phyloP scores from a whole-genome alignment of 306 rosid genomes.

The Gillenia trifoliata region DNA sequence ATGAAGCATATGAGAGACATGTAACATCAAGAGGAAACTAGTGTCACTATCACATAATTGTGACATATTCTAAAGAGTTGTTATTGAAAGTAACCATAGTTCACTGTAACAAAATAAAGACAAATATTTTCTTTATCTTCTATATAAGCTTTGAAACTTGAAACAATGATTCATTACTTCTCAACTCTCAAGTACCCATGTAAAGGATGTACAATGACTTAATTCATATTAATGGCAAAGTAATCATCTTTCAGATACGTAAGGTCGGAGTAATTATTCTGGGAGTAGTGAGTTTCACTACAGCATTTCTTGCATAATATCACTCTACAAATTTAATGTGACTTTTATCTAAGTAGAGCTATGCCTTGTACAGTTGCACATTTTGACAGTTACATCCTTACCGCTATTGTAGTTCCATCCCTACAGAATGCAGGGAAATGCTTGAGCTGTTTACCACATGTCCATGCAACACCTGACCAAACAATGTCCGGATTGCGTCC shows the following conservation, averaged over 20 bases:
- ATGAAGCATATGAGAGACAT: slow-evolving; percentile 1
- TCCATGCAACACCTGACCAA: slow-evolving; percentile 95
- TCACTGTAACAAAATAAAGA: neutral
- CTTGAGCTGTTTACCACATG: slow-evolving; percentile 91
- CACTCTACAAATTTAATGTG: neutral
- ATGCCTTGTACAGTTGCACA: neutral
- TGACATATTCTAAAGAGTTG: neutral
- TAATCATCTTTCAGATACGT: neutral
- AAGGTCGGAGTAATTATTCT: neutral
- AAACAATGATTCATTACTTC: neutral
- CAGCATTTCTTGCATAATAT: neutral
- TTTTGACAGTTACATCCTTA: slow-evolving; percentile 33
- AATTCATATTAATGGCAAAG: neutral
- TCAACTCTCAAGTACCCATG: neutral
- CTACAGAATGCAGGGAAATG: slow-evolving; percentile 80
- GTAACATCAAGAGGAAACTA: neutral
- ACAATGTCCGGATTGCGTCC: slow-evolving; percentile 64
- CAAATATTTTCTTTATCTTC: too few relatives aligned
- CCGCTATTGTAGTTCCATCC: slow-evolving; percentile 83
- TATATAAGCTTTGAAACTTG: neutral
- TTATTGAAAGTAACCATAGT: neutral
- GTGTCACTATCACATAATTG: neutral
- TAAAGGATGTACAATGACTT: neutral
- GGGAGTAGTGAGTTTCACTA: neutral
- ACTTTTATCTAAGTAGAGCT: neutral